Percentiles rank a stretch among this genome's conserved stretches.
Conservation (phyloP, 164 flowering plant species). For the Magnolia changhungtana region DNA sequence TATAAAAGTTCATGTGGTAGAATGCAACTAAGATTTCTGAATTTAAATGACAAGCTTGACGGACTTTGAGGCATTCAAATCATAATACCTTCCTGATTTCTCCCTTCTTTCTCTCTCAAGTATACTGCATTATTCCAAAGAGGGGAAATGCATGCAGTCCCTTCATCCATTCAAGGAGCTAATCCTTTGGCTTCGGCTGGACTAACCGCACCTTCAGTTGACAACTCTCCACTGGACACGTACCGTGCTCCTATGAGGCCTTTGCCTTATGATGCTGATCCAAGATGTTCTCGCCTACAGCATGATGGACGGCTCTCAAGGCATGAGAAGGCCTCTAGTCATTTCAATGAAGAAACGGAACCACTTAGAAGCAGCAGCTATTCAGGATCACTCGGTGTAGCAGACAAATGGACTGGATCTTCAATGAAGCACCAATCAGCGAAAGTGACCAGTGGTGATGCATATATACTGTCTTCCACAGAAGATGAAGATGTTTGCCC, state of each 20-base stretch:
- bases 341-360: conserved; percentile 76
- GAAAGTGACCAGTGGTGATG: conserved; percentile 38
- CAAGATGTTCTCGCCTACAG: conserved; percentile 60
- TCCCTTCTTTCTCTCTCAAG: conserved; percentile 31
- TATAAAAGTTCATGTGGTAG: too few species aligned
- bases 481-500: conserved; percentile 99
- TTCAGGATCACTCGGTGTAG: conserved; percentile 32
- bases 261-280: conserved; percentile 88
- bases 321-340: conserved; percentile 87
- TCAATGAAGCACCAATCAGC: conserved; percentile 41
- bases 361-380: conserved; percentile 55
- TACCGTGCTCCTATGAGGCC: conserved; percentile 91
- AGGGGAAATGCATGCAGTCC: conserved; percentile 52
- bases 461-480: conserved; percentile 54
- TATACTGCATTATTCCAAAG: conserved; percentile 64
- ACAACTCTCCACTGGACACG: conserved; percentile 44
- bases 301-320: conserved; percentile 55
- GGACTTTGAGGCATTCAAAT: not conserved
- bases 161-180: conserved; percentile 62
- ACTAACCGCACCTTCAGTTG: conserved; percentile 39
- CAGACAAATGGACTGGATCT: conserved; percentile 58
- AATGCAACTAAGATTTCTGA: too few species aligned
- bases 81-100: not conserved
- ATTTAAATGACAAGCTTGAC: not conserved
- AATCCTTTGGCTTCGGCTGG: conserved; percentile 48